These are phyloP conservation scores for Mimosa bimucronata DNA, from an alignment of 306 rosid genomes.

Conservation along the genomic window DNA sequence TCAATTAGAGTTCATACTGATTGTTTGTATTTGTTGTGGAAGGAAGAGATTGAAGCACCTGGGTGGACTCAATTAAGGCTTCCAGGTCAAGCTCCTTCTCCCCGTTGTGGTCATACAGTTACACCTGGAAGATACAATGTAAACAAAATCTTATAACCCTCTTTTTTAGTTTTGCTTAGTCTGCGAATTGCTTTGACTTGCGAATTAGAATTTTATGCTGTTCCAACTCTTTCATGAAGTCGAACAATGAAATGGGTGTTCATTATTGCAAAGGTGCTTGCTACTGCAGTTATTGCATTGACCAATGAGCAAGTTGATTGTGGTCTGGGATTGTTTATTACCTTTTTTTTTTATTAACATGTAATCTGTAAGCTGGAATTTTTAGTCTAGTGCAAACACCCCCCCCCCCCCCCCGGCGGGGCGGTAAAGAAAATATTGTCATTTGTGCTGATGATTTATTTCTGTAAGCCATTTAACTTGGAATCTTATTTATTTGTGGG, in stretches of 20 bases:
- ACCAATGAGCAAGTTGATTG: neutral
- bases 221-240: constrained; percentile 16
- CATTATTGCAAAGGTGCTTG: neutral
- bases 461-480: neutral
- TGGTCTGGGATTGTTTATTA: neutral
- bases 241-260: constrained; percentile 19
- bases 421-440: neutral
- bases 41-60: constrained; percentile 90
- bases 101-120: constrained; percentile 91
- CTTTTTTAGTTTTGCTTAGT: constrained; percentile 28
- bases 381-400: neutral
- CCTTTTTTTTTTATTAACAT: neutral
- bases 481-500: constrained; percentile 40
- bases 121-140: constrained; percentile 89
- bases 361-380: neutral
- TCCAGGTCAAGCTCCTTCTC: constrained; percentile 97
- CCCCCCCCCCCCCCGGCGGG: neutral
- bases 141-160: constrained; percentile 42
- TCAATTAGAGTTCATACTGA: constrained; percentile 35
- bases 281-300: neutral
- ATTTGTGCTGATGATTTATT: constrained; percentile 24
- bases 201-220: constrained; percentile 15
- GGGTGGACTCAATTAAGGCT: constrained; percentile 99
- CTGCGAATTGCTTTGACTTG: constrained; percentile 18
- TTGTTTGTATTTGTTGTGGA: constrained; percentile 65